Percentiles rank a stretch among this genome's conserved stretches.
These are phyloP conservation scores for Penicillium pancosmium DNA, from an alignment of 495 filamentous ascomycete species.

Conservation along the genomic window DNA sequence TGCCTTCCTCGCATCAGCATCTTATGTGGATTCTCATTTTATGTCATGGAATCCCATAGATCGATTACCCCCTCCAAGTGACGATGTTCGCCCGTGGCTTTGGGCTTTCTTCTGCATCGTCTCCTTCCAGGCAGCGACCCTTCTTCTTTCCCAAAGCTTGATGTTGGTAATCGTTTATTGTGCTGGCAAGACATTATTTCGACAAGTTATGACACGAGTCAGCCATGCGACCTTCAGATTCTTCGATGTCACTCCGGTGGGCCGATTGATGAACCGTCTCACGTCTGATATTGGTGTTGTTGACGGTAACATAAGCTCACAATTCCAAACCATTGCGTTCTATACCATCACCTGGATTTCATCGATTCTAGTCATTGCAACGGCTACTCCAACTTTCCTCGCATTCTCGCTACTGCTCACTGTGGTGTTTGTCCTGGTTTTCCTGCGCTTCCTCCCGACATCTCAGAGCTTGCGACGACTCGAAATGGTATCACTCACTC, in stretches of 20 bases:
- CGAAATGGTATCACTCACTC: slow-evolving; percentile 82
- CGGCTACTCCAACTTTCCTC: slow-evolving; percentile 74
- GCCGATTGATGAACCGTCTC: slow-evolving; percentile 83
- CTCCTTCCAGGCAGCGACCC: slow-evolving; percentile 55
- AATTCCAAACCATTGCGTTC: slow-evolving; percentile 68
- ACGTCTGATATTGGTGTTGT: slow-evolving; percentile 83
- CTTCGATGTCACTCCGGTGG: slow-evolving; percentile 83
- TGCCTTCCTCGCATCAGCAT: slow-evolving; percentile 4
- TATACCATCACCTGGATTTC: slow-evolving; percentile 68
- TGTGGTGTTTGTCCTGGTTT: slow-evolving; percentile 64
- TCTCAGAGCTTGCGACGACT: slow-evolving; percentile 80
- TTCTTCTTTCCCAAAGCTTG: slow-evolving; percentile 56
- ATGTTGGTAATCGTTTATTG: slow-evolving; percentile 73
- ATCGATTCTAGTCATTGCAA: slow-evolving; percentile 72
- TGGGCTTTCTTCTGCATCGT: slow-evolving; percentile 65
- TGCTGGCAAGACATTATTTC: slow-evolving; percentile 73
- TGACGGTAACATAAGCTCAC: slow-evolving; percentile 73
- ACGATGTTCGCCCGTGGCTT: slow-evolving; percentile 74
- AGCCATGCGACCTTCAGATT: slow-evolving; percentile 81
- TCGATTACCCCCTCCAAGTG: slow-evolving; percentile 63
- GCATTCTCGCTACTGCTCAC: slow-evolving; percentile 66
- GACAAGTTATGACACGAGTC: slow-evolving; percentile 66
- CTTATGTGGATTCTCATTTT: slow-evolving; percentile 27
- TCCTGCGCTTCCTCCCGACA: slow-evolving; percentile 73
- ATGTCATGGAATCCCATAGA: slow-evolving; percentile 46